phyloP scores from a whole-genome alignment of 345 rosid species.

The Ceriops tagal region DNA sequence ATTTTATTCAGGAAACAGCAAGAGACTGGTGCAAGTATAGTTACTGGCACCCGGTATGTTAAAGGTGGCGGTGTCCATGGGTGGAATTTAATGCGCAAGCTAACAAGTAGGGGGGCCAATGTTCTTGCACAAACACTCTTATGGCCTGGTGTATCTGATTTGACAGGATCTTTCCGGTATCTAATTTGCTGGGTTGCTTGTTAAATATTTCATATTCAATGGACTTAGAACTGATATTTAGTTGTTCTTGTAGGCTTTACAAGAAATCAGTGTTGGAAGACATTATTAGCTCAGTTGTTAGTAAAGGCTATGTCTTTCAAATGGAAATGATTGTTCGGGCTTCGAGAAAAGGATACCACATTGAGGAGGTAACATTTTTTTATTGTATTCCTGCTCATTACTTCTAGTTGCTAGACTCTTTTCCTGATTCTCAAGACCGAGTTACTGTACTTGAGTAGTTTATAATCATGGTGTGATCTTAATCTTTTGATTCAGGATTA shows the following conservation, averaged over 20 bases:
- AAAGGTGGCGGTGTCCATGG: conserved; percentile 92
- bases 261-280: conserved; percentile 82
- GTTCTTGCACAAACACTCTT: conserved; percentile 91
- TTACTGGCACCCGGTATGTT: conserved; percentile 89
- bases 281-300: conserved; percentile 71
- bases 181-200: neutral
- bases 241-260: conserved; percentile 53
- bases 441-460: neutral
- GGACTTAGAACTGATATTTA: conserved; percentile 15
- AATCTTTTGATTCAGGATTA: neutral
- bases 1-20: conserved; percentile 62
- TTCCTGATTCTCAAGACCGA: neutral
- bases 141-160: conserved; percentile 98
- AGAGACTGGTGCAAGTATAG: conserved; percentile 89
- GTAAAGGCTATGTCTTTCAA: conserved; percentile 95
- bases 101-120: conserved; percentile 97
- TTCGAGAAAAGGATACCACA: conserved; percentile 75
- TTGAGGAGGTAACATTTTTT: conserved; percentile 66
- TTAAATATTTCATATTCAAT: neutral
- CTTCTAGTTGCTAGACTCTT: neutral
- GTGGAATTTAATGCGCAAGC: conserved; percentile 96
- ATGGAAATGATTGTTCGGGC: conserved; percentile 99
- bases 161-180: conserved; percentile 95
- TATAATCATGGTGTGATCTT: neutral
- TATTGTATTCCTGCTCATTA: conserved; percentile 10